Evolutionary conservation across 768 basidiomycete species (phyloP), one percentile per base, ranked within the genome.

Genomic region (Boletus tylopilopsis): DNA sequence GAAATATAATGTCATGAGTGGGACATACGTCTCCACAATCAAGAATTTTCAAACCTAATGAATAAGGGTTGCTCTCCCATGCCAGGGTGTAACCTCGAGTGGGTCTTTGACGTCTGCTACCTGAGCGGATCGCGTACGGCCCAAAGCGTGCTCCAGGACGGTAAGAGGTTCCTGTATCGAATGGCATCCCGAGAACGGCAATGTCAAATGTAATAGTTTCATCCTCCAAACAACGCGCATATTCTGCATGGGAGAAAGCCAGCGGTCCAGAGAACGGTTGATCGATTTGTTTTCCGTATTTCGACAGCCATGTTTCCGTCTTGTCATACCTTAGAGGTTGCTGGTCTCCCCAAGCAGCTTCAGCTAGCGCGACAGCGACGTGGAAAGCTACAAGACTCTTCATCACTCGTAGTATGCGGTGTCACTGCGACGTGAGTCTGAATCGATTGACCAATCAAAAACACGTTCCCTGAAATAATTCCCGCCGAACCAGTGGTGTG

Each of bases 191-290:
- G 6, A 94, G 68, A 32, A 94, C 64, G 2, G 87, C 90, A 45
- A 94, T 81, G 65, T 94, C 61, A 24, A 61, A 62, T 10, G 21
- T 23, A 16, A 40, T 37, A 19, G 59, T 50, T 52, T 58, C 59
- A 16, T 61, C 53, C 38, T 63, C 62, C 10, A 62, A 49, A 23
- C 59, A 64, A 32, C 48, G 62, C 15, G 49, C 50, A 23, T 90
- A 91, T 2, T 88, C 84, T 13, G 90, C 71, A 60, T 91, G 91
- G 18, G 90, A 87, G 71, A 94, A 95, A 0, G 88, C 76, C 15
- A 87, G 74, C 25, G 90, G 85, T 0, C 93, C 92, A 6, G 86
- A 81, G 72, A 90, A 94, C 5, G 75, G 67, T 35, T 84, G 80
- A 68, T 94, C 90, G 18, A 76, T 73, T 54, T 88, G 85, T 9